phyloP scores from a whole-genome alignment of 1,139 yeast genomes.

The Geotrichum australiense region DNA sequence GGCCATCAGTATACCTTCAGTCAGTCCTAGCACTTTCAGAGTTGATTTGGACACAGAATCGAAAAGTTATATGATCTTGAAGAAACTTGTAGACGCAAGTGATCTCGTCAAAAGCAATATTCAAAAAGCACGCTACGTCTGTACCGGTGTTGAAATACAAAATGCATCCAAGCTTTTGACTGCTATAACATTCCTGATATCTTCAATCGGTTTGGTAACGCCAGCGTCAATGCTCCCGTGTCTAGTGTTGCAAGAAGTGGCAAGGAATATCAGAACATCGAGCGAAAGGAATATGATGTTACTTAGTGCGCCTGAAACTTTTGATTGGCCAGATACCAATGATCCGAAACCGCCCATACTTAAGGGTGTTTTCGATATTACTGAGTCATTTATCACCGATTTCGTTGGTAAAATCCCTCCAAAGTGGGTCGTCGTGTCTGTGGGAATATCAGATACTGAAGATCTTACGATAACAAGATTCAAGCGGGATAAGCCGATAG shows the following conservation, averaged over 20 bases:
- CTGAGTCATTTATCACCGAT: neutral
- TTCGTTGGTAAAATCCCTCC: slow-evolving; percentile 11
- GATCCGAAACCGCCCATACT: neutral
- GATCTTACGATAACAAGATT: slow-evolving; percentile 50
- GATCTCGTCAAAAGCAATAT: slow-evolving; percentile 12
- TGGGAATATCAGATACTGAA: slow-evolving; percentile 54
- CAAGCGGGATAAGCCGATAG: slow-evolving; percentile 37
- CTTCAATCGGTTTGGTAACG: slow-evolving; percentile 23
- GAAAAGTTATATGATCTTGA: too few relatives aligned
- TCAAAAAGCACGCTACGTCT: slow-evolving; percentile 14
- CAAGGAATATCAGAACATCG: slow-evolving; percentile 14
- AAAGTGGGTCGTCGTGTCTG: slow-evolving; percentile 52
- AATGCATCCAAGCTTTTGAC: slow-evolving; percentile 22
- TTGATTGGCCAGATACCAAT: slow-evolving; percentile 15
- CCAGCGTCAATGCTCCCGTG: neutral
- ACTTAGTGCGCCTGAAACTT: slow-evolving; percentile 7
- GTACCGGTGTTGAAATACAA: slow-evolving; percentile 23
- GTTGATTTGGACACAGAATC: too few relatives aligned
- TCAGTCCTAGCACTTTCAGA: too few relatives aligned
- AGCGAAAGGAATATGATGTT: slow-evolving; percentile 15
- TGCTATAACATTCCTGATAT: slow-evolving; percentile 28
- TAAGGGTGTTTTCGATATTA: neutral
- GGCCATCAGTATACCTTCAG: slow-evolving; percentile 42
- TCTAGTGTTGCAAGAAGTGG: slow-evolving; percentile 16
- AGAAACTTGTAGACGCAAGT: slow-evolving; percentile 16